Evolutionary conservation across 371 early-diverging fungal species (phyloP), one percentile per base, ranked within the genome.

Genomic region (Capniomyces stellatus): DNA sequence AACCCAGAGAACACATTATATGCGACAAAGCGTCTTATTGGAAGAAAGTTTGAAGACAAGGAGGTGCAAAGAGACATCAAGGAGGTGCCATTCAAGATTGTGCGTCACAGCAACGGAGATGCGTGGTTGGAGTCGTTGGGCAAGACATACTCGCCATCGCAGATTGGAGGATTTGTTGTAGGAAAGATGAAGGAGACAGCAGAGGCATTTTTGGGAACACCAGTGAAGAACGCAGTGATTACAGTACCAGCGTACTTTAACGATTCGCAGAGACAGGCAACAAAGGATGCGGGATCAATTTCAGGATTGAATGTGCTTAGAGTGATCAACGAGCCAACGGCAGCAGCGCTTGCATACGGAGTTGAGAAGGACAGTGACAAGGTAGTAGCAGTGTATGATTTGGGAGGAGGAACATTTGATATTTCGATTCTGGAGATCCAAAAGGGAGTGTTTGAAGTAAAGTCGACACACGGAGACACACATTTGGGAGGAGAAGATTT

Each of bases 381-480:
- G 65, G 64, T 79, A 30, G 81, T 99, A 39, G 96, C 94, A 28
- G 97, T 99, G n/a, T 99, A 89, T 75, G 98, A 99, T 79, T 78
- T 99, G 57, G 98, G 99, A 50, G 98, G 99, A 66, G 99, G 99
- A 59, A 99, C 98, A 2, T 99, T 99, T 73, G 98, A 99, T 89
- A 87, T 99, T 65, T 92, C 95, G 29, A 87, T 99, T 58, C 75
- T 99, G 21, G 95, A 96, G 68, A 85, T 97, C 60, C 89, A 92
- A 61, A 83, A 89, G 65, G 98, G 98, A 57, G 91, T 98, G 27
- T 98, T 98, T 63, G 98, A 98, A 74, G 95, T 95, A 64, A 92
- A 92, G 74, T 83, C 88, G 24, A 95, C 95, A 59, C 89, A 88
- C 64, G 95, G 95, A 61, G 92, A 95, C 71, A 94, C 93, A 4